Conservation (phyloP, 176 grass and related monocot species). For the Eremochloa ophiuroides region DNA sequence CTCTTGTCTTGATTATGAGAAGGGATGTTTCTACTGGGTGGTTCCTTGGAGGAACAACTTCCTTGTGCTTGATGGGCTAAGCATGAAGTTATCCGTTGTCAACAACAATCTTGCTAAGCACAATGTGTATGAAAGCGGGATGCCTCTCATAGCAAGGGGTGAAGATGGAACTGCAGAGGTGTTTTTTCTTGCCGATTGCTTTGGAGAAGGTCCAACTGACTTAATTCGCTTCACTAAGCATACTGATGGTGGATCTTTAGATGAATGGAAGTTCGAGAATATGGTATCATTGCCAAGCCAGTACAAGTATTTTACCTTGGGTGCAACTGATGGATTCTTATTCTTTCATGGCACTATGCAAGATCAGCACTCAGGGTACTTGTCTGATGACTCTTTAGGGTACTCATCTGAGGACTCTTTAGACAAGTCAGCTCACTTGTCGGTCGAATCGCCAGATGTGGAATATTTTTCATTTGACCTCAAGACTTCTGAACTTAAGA, state of each 20-base stretch:
- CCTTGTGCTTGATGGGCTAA: background rate
- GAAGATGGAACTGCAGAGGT: background rate
- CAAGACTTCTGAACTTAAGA: background rate
- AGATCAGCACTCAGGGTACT: background rate
- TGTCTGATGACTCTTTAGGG: too few relatives aligned
- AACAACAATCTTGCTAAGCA: background rate
- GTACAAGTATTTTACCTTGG: background rate
- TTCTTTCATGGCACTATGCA: background rate
- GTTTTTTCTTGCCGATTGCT: background rate
- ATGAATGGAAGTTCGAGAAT: background rate
- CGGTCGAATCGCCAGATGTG: background rate
- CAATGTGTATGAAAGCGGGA: background rate
- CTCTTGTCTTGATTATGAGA: background rate
- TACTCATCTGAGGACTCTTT: background rate
- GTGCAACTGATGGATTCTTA: background rate
- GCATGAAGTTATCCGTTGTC: conserved; percentile 15
- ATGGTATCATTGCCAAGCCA: background rate
- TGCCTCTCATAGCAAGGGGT: background rate
- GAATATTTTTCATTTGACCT: background rate
- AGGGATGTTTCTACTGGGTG: conserved; percentile 15
- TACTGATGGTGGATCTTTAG: background rate
- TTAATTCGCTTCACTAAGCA: background rate
- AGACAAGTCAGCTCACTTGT: background rate
- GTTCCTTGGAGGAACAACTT: background rate
- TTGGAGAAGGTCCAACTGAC: background rate